Evolutionary conservation across 495 filamentous ascomycete species (phyloP).

Genomic region (Podospora australis): DNA sequence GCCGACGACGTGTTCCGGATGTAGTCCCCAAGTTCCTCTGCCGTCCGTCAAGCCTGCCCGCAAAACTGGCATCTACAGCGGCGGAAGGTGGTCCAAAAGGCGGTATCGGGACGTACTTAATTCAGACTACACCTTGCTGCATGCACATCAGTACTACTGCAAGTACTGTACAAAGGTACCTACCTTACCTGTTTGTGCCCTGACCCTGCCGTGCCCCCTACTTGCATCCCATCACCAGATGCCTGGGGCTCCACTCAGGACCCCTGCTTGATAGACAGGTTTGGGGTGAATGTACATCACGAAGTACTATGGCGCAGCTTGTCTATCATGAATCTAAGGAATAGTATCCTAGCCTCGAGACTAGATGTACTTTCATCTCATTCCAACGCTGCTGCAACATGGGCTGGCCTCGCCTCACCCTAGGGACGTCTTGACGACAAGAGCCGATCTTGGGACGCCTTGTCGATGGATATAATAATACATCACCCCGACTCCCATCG

Average conservation of each 20-base stretch:
- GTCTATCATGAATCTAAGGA: neutral
- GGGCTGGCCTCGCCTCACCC: constrained; percentile 11
- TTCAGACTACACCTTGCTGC: neutral
- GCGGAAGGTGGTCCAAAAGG: constrained; percentile 14
- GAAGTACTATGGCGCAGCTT: too few relatives aligned
- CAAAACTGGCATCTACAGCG: constrained; percentile 1
- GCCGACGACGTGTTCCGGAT: constrained; percentile 3
- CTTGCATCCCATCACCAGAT: neutral
- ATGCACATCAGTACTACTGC: constrained; percentile 6
- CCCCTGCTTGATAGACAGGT: neutral
- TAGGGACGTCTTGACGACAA: constrained; percentile 4
- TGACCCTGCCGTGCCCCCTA: neutral
- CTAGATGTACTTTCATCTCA: neutral
- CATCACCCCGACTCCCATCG: neutral
- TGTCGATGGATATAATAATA: constrained; percentile 12
- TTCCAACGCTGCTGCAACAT: constrained; percentile 2
- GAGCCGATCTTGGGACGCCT: neutral
- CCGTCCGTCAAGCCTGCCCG: neutral
- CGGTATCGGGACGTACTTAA: constrained; percentile 7
- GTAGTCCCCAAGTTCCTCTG: neutral
- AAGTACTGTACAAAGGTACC: too few relatives aligned
- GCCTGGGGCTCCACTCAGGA: neutral
- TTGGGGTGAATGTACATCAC: neutral
- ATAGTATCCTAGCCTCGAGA: neutral
- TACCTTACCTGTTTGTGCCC: neutral